These are phyloP conservation scores for Lipomyces sp. DNA, from an alignment of 805 yeast genomes.

Conservation along the genomic window DNA sequence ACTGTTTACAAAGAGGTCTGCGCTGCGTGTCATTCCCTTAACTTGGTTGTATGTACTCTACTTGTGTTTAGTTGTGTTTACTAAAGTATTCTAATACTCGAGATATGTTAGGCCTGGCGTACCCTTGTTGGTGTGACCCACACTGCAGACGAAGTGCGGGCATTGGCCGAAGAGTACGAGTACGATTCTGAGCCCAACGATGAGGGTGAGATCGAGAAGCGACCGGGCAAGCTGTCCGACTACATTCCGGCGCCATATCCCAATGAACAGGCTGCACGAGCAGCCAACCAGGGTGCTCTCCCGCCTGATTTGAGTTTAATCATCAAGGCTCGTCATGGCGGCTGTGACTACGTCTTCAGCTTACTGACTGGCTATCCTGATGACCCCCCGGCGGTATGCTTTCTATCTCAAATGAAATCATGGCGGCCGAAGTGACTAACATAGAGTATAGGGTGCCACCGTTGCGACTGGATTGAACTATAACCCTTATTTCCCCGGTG, in stretches of 20 bases:
- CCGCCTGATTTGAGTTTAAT: conserved; percentile 98
- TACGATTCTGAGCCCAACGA: conserved; percentile 96
- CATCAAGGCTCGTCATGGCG: conserved; percentile 99
- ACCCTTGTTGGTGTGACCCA: conserved; percentile 96
- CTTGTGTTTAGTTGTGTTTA: background rate
- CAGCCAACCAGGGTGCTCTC: conserved; percentile 98
- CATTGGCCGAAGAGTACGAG: conserved; percentile 93
- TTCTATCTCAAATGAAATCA: background rate
- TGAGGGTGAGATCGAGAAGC: conserved; percentile 96
- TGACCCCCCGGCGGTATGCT: conserved; percentile 79
- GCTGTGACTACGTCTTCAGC: conserved; percentile 91
- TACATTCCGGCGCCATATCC: conserved; percentile 93
- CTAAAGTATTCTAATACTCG: conserved; percentile 2
- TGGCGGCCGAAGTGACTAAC: background rate
- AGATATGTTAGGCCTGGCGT: conserved; percentile 77
- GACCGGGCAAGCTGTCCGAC: conserved; percentile 98
- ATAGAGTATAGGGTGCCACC: conserved; percentile 65
- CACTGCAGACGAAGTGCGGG: conserved; percentile 85
- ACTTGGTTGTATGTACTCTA: conserved; percentile 59
- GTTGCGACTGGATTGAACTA: conserved; percentile 95
- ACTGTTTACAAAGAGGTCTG: conserved; percentile 99
- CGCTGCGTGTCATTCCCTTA: conserved; percentile 97
- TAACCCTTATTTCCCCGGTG: conserved; percentile 99
- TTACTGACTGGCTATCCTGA: conserved; percentile 98
- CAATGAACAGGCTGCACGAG: conserved; percentile 99